Base-by-base conservation (phyloP, 192 early-diverging fungal species). In the Lobosporangium transversale region DNA sequence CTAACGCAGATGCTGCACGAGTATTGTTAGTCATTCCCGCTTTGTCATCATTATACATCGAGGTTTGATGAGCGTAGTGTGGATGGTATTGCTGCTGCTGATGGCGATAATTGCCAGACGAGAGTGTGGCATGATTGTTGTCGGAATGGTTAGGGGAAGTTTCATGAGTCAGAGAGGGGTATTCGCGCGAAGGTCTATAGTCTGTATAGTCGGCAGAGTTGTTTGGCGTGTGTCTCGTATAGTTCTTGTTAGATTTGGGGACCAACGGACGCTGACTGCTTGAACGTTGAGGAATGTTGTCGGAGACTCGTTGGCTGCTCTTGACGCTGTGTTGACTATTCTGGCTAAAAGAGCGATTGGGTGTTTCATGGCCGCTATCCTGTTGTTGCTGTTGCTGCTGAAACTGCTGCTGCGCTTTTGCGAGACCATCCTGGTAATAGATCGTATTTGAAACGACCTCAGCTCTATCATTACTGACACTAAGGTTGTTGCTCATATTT, bases 351-450 rank as follows among this genome's bases (percentile, higher is more conserved):
- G 54, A 31, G 6, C 56, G 29, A 20, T 54, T 66, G 53, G 63
- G 30, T n/a, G n/a, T n/a, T n/a, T n/a, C n/a, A n/a, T n/a, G n/a
- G n/a, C n/a, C n/a, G n/a, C n/a, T n/a, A n/a, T n/a, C n/a, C n/a
- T n/a, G n/a, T n/a, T n/a, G n/a, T n/a, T n/a, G n/a, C n/a, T n/a
- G n/a, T 56, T 66, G 53, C 6, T 59, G 36, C 3, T 68, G 56
- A 14, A 57, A 14, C 26, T 59, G 51, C 20, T 60, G 53, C 29
- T 66, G 64, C 15, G 73, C 73, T 32, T 67, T 76, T 35, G 42
- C 58, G 23, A 76, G 64, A 14, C 44, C 57, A 0, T 76, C 73
- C 1, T 66, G 73, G 30, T 76, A 76, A 26, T 76, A 76, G 23
- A 76, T 40, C 9, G 73, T 76, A 15, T 31, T 53, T 17, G 70